Conservation (phyloP, 2,329 filamentous ascomycete species). For the Botrytis sinoallii region DNA sequence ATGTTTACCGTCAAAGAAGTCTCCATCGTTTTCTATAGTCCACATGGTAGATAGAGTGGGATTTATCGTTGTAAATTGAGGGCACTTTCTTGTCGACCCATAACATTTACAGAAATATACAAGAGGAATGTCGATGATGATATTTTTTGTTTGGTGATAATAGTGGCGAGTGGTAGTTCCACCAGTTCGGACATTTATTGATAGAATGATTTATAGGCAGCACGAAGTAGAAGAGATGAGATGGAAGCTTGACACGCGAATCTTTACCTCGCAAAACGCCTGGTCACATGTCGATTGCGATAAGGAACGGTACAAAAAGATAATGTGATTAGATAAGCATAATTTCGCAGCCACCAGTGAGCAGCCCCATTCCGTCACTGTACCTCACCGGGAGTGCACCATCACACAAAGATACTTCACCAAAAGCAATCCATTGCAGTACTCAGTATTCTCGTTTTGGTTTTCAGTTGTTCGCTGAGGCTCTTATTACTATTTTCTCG, state of each 20-base stretch:
- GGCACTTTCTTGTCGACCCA: not conserved
- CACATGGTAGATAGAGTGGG: not conserved
- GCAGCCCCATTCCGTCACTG: not conserved
- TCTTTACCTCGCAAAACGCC: not conserved
- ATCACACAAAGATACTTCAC: not conserved
- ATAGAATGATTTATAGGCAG: not conserved
- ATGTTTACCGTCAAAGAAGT: not conserved
- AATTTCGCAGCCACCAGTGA: too few species aligned
- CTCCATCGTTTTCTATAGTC: slow-evolving; percentile 6
- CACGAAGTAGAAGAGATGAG: not conserved
- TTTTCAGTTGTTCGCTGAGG: accelerated
- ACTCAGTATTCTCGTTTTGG: not conserved
- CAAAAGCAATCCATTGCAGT: not conserved
- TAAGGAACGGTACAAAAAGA: not conserved
- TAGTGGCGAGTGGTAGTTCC: not conserved
- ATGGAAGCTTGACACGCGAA: slow-evolving; percentile 2
- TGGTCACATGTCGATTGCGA: slow-evolving; percentile 12
- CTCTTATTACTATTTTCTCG: not conserved
- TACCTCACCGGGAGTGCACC: not conserved
- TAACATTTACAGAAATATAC: not conserved
- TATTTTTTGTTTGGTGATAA: not conserved
- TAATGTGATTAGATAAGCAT: not conserved
- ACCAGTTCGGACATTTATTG: not conserved
- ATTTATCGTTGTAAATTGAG: not conserved
- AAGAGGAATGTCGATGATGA: not conserved